Percentiles rank a stretch among this genome's conserved stretches.
Conservation (phyloP, 495 filamentous ascomycete genomes). For the Aspergillus wentii region DNA sequence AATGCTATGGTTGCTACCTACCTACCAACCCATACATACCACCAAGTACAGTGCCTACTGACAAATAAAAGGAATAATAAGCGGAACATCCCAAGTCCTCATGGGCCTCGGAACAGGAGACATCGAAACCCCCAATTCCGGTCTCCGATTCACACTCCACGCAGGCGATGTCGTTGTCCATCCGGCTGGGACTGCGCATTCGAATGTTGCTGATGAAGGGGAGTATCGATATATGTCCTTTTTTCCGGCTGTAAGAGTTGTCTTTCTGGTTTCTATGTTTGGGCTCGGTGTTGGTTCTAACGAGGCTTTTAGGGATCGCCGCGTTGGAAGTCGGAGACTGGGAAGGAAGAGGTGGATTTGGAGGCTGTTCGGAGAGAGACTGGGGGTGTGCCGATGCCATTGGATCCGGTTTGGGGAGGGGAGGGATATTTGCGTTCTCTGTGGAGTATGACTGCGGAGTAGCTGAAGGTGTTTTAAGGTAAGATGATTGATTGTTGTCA, state of each 20-base stretch:
- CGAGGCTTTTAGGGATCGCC: conserved; percentile 4
- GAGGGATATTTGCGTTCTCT: too few relatives aligned
- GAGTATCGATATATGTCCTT: conserved; percentile 7
- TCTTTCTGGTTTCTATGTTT: too few relatives aligned
- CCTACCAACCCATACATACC: too few relatives aligned
- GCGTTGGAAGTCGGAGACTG: conserved; percentile 3
- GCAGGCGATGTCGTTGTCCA: conserved; percentile 6
- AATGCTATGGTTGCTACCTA: conserved; percentile 5
- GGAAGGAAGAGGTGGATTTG: conserved; percentile 2
- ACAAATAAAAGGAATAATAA: too few relatives aligned
- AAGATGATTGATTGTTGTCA: too few relatives aligned
- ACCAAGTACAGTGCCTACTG: too few relatives aligned
- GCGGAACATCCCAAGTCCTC: too few relatives aligned
- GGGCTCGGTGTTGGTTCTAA: too few relatives aligned
- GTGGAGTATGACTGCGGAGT: too few relatives aligned
- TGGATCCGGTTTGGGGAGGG: too few relatives aligned
- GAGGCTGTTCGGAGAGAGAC: conserved; percentile 2
- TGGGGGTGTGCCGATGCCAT: neutral
- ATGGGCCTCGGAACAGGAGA: conserved; percentile 3
- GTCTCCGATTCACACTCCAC: conserved; percentile 2
- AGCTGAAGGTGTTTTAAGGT: too few relatives aligned
- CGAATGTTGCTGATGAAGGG: neutral
- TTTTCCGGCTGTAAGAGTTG: conserved; percentile 3
- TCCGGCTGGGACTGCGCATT: conserved; percentile 7
- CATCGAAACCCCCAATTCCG: neutral